Conservation (phyloP, 371 early-diverging fungal genomes). For the Saksenaea vasiformis region DNA sequence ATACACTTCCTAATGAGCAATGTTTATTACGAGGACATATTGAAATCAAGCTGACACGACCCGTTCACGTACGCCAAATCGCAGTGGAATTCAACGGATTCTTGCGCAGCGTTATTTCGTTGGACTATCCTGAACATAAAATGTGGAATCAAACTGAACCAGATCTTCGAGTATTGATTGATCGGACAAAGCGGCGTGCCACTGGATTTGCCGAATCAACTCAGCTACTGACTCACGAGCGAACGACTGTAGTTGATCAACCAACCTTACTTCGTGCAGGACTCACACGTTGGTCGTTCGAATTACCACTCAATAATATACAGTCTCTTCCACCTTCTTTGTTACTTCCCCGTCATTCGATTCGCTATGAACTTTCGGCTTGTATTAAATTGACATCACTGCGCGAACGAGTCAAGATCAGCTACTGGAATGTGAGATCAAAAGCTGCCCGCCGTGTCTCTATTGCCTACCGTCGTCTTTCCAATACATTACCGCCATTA, state of each 20-base stretch:
- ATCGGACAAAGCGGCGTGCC: constrained; percentile 15
- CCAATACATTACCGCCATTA: not conserved
- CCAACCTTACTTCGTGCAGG: constrained; percentile 17
- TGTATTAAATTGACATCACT: constrained; percentile 26
- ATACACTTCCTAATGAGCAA: constrained; percentile 25
- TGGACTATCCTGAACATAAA: not conserved
- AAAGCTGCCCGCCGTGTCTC: not conserved
- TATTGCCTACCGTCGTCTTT: not conserved
- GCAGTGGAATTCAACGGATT: constrained; percentile 29
- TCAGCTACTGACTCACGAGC: not conserved
- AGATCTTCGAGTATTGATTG: constrained; percentile 3
- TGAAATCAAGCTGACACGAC: constrained; percentile 21
- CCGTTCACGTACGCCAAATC: constrained; percentile 28
- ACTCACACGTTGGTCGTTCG: constrained; percentile 27
- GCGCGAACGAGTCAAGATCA: constrained; percentile 25
- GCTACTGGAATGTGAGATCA: constrained; percentile 25
- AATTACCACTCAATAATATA: constrained; percentile 16
- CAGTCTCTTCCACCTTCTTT: constrained; percentile 28
- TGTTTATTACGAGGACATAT: constrained; percentile 26
- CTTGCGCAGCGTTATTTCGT: constrained; percentile 25
- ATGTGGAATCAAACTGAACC: constrained; percentile 11
- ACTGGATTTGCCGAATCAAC: constrained; percentile 11
- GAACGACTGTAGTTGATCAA: constrained; percentile 8
- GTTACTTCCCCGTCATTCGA: constrained; percentile 28
- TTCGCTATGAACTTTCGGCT: constrained; percentile 27